Conservation (phyloP, 305 asterid genomes). For the Fraxinus baroniana region DNA sequence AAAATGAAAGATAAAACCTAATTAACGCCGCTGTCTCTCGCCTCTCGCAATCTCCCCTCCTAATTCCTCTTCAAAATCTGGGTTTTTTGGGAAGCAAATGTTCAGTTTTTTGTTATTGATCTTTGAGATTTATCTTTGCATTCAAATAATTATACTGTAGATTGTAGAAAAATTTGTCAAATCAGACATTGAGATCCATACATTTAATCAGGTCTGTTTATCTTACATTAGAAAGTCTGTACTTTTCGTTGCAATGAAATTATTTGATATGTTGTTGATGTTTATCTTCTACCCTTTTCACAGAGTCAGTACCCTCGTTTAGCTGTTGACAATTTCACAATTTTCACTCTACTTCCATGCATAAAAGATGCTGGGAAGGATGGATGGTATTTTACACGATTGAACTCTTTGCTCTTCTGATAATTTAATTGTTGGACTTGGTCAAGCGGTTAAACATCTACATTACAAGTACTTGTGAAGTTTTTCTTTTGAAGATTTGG, state of each 20-base stretch:
- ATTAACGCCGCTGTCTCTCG: too few relatives aligned
- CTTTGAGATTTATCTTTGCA: constrained; percentile 68
- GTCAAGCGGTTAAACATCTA: background rate
- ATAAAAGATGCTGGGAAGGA: constrained; percentile 80
- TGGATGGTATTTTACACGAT: constrained; percentile 60
- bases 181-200: constrained; percentile 75
- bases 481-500: background rate
- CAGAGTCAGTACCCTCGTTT: constrained; percentile 98
- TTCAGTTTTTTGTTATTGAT: constrained; percentile 34
- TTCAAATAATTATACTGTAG: constrained; percentile 42
- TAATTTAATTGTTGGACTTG: background rate
- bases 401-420: constrained; percentile 4
- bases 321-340: constrained; percentile 82
- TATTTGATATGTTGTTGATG: constrained; percentile 7
- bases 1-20: too few relatives aligned
- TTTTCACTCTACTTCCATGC: constrained; percentile 69
- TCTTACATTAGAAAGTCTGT: background rate
- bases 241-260: background rate
- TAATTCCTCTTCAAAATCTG: too few relatives aligned
- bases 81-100: constrained; percentile 27
- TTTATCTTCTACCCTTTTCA: constrained; percentile 17
- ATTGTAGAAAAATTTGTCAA: constrained; percentile 75
- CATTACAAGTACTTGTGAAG: background rate
- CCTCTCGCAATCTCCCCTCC: too few relatives aligned
- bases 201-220: constrained; percentile 79